phyloP scores from a whole-genome alignment of 306 rosid genomes.

The Quercus suber region DNA sequence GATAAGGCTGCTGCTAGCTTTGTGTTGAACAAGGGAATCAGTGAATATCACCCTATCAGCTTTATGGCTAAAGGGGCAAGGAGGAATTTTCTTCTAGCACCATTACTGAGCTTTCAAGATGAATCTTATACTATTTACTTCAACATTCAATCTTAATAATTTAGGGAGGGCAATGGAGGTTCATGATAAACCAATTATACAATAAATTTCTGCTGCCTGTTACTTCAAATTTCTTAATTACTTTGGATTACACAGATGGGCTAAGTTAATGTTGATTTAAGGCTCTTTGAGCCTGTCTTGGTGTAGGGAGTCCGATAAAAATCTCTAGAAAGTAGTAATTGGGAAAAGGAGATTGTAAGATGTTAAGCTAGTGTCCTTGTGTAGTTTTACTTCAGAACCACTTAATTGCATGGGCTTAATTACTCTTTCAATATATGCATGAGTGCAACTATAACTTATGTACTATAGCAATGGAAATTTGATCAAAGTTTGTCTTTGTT shows the following conservation, averaged over 20 bases:
- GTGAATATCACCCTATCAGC: slow-evolving; percentile 67
- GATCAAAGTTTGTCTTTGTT: too few relatives aligned
- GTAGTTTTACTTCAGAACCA: too few relatives aligned
- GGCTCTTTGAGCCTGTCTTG: too few relatives aligned
- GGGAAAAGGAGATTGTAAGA: too few relatives aligned
- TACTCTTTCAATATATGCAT: too few relatives aligned
- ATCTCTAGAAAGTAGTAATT: too few relatives aligned
- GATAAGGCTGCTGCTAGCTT: slow-evolving; percentile 68
- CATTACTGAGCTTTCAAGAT: slow-evolving; percentile 60
- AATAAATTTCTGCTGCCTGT: not conserved
- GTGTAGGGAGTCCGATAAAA: too few relatives aligned
- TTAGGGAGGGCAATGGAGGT: not conserved
- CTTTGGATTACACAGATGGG: not conserved
- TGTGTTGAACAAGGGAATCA: slow-evolving; percentile 37
- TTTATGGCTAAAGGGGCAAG: slow-evolving; percentile 63
- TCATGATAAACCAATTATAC: not conserved
- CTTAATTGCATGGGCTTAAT: too few relatives aligned
- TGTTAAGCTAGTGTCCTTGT: too few relatives aligned
- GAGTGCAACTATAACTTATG: too few relatives aligned
- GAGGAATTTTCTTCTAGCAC: slow-evolving; percentile 65
- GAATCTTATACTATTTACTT: slow-evolving; percentile 75
- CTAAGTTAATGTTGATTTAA: not conserved
- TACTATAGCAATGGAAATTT: too few relatives aligned
- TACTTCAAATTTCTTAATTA: not conserved
- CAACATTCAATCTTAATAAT: slow-evolving; percentile 40